phyloP scores from a whole-genome alignment of 1,139 yeast species.

The Nakaseomyces sp. region DNA sequence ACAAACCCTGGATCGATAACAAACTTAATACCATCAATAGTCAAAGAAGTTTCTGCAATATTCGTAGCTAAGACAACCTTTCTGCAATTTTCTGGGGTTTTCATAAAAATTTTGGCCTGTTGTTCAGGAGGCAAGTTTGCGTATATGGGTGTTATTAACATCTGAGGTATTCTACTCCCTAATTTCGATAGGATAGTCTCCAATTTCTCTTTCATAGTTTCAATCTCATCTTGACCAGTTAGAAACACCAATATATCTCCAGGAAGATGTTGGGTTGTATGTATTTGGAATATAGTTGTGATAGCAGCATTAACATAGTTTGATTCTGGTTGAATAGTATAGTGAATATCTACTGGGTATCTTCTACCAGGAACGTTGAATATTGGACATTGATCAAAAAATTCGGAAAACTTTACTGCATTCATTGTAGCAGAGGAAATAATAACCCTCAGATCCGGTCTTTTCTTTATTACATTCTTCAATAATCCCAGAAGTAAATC shows the following conservation, averaged over 20 bases:
- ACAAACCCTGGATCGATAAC: conserved; percentile 93
- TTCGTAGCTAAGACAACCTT: conserved; percentile 94
- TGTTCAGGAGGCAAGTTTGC: conserved; percentile 82
- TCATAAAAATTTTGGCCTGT: conserved; percentile 73
- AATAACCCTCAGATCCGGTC: conserved; percentile 64
- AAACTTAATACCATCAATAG: conserved; percentile 81
- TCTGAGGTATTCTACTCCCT: conserved; percentile 53
- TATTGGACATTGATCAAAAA: conserved; percentile 76
- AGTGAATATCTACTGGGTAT: conserved; percentile 80
- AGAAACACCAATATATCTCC: conserved; percentile 90
- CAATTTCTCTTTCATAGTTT: conserved; percentile 63
- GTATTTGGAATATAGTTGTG: conserved; percentile 73
- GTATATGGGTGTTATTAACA: conserved; percentile 80
- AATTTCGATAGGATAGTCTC: conserved; percentile 56
- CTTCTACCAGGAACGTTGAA: conserved; percentile 84
- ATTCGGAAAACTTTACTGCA: conserved; percentile 73
- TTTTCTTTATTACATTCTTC: conserved; percentile 51
- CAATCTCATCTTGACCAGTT: conserved; percentile 94
- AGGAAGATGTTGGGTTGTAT: conserved; percentile 53
- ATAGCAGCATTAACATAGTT: conserved; percentile 84
- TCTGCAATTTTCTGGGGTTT: conserved; percentile 68
- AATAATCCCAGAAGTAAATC: conserved; percentile 79
- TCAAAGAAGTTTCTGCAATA: conserved; percentile 92
- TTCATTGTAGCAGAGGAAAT: conserved; percentile 94
- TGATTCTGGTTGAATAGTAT: conserved; percentile 82